Evolutionary conservation across 2,329 filamentous ascomycete genomes (phyloP), one percentile per base, ranked within the genome.

Genomic region (Sclerotinia trifoliorum): DNA sequence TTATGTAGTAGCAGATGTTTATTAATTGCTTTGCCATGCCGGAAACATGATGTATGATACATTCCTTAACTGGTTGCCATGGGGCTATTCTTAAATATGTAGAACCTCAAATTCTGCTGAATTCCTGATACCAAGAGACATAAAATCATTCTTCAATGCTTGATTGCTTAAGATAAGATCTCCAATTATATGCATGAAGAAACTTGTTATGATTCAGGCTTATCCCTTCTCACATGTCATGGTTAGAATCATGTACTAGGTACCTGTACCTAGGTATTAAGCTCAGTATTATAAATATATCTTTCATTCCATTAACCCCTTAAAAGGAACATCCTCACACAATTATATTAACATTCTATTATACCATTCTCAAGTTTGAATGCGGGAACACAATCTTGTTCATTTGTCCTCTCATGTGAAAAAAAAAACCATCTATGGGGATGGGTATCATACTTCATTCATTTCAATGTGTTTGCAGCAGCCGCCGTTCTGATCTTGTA

Each of bases 401-500:
- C 44, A 57, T 48, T 48, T 24, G 15, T 58, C 51, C 24, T 19
- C n/a, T 51, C 32, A 51, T 60, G 13, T 32, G 8, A 19, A 46
- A 46, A 55, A 42, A 11, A 49, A 35, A 35, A 2, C 10, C 19
- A 24, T 11, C 10, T n/a, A 56, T 21, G 21, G 29, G 29, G 54
- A 26, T 39, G 51, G 39, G 24, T 51, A 63, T 63, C 60, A 39
- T 63, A 15, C 35, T 35, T 58, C 56, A 57, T 58, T 71, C 52
- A 73, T 52, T 80, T 76, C 66, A 78, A 66, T 24, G 74, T 71
- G 19, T 70, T 71, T 71, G 67, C 68, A 76, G 79, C 67, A 68
- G 76, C 66, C 67, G 76, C 66, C 66, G 81, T 82, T 65, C 84
- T 79, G 10, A 78, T 89, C 83, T 99, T 99, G 80, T 92, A 99